Conservation (phyloP, 495 filamentous ascomycete genomes). For the Daldinia loculata region DNA sequence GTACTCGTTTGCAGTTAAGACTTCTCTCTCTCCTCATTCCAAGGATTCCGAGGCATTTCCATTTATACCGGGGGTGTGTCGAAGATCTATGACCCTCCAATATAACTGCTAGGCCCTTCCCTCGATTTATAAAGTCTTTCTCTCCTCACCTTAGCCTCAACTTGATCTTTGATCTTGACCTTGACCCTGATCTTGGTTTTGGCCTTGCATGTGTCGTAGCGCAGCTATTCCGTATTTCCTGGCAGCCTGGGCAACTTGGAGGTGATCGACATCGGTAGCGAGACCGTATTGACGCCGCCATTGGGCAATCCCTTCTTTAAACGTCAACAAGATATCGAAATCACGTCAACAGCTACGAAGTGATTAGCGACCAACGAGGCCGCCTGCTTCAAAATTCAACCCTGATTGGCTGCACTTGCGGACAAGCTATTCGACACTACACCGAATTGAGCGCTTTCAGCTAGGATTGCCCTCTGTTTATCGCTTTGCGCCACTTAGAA, state of each 20-base stretch:
- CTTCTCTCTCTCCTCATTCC: neutral
- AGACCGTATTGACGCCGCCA: conserved; percentile 23
- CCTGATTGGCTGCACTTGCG: conserved; percentile 32
- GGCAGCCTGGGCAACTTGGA: neutral
- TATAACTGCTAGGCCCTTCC: conserved; percentile 1
- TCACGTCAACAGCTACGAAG: conserved; percentile 41
- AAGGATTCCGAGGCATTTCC: conserved; percentile 8
- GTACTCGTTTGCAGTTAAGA: neutral
- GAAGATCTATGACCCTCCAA: neutral
- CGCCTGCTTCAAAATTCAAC: conserved; percentile 16
- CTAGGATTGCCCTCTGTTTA: conserved; percentile 37
- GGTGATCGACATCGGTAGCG: conserved; percentile 13
- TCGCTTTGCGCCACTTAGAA: conserved; percentile 23
- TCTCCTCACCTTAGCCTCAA: conserved; percentile 7
- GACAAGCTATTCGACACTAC: conserved; percentile 35
- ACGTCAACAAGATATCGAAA: conserved; percentile 43
- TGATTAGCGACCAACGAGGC: conserved; percentile 42
- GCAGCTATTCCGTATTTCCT: conserved; percentile 10
- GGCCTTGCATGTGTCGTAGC: conserved; percentile 22
- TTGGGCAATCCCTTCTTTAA: conserved; percentile 44
- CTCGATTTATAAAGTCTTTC: neutral
- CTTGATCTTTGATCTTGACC: conserved; percentile 10
- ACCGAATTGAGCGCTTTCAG: conserved; percentile 39
- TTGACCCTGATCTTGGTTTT: conserved; percentile 13
- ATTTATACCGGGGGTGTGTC: conserved; percentile 3